A percentile compares a stretch with the other conserved stretches of the same genome.
Evolutionary conservation across 257 asterid species (phyloP).

Genomic region (Voacanga thouarsii): DNA sequence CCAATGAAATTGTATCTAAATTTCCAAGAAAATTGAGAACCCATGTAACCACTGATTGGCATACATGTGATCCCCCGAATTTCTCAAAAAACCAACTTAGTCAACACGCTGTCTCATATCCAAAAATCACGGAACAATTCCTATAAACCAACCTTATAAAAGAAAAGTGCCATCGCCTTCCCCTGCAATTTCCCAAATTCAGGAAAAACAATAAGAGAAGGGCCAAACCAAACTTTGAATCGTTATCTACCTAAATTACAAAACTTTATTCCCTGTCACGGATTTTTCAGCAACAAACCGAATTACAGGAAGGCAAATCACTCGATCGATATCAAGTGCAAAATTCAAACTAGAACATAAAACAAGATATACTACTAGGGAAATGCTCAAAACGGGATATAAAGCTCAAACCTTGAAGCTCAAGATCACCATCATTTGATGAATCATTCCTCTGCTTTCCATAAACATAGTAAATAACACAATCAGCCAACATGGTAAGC

Average conservation of each 20-base stretch:
- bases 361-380: not conserved
- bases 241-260: not conserved
- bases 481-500: conserved; percentile 84
- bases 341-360: conserved; percentile 2
- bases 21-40: no score
- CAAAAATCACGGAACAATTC: no score
- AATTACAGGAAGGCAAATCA: not conserved
- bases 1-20: no score
- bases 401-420: conserved; percentile 50
- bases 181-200: no score
- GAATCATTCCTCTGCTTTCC: conserved; percentile 29
- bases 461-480: conserved; percentile 51
- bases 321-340: not conserved
- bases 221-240: no score
- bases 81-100: no score
- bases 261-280: not conserved
- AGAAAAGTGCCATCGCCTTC: no score
- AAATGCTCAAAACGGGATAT: not conserved
- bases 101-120: no score
- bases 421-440: conserved; percentile 21
- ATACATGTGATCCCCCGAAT: no score
- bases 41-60: no score
- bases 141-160: no score
- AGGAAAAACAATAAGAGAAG: no score
- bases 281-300: not conserved